Evolutionary conservation across 208 protist genomes (phyloP), one percentile per base, ranked within the genome.

Genomic region (Acanthamoeba royreba): DNA sequence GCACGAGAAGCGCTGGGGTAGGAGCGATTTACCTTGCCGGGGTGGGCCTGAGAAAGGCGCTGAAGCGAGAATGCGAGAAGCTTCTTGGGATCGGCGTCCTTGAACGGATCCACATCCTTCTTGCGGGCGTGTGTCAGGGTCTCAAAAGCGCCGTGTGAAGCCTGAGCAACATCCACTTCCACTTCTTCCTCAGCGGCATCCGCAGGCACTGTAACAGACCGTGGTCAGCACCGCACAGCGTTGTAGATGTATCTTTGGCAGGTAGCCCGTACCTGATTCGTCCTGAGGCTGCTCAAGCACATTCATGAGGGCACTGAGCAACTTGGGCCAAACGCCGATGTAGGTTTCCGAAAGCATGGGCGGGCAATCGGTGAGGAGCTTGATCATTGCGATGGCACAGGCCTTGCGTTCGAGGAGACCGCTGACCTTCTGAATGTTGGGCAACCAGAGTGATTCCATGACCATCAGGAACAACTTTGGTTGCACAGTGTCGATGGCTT

Each of bases 341-440:
- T 89, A 89, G 53, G 49, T 42, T 52, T 89, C 81, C 33, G 25
- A 3, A 40, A 89, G 81, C 22, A 89, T 5, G 46, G n/a, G 33
- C 13, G 81, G 81, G 53, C 81, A 89, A 19, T 89, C 83, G 83
- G 83, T 89, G 83, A 89, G 83, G 53, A 89, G 83, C 83, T 89
- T 89, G 45, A 69, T 89, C 83, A 89, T 89, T 45, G 83, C 83
- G 83, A 89, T 89, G 49, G 83, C 45, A 52, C 83, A 89, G 52
- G 40, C 53, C 83, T 89, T 89, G 83, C 83, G 83, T 35, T 89
- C 83, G 83, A 55, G 58, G 38, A 89, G 52, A n/a, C 83, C 83
- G 53, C 52, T 69, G 33, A 89, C 83, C 83, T 89, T 89, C 53
- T 89, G 83, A 52, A 89, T 69, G 83, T 89, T 38, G 83, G 83